Percentiles rank a stretch among this genome's conserved stretches.
These are phyloP conservation scores for Mollisia scopiformis DNA, from an alignment of 2,329 filamentous ascomycete genomes.

Conservation along the genomic window DNA sequence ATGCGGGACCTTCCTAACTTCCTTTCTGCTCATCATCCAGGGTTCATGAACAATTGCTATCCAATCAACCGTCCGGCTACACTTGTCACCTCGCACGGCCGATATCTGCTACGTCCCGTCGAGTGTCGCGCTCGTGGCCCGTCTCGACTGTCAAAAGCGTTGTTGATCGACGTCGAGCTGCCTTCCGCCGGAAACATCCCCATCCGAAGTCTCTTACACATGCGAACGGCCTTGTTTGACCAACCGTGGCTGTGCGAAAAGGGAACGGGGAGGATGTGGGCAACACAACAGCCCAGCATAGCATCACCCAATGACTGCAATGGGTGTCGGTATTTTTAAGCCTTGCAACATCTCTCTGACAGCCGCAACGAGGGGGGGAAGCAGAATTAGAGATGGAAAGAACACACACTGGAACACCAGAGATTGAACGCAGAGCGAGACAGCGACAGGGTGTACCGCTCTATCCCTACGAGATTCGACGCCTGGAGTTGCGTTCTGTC, in stretches of 20 bases:
- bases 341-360: slow-evolving; percentile 18
- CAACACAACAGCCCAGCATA: slow-evolving; percentile 7
- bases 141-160: slow-evolving; percentile 3
- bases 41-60: too few species aligned
- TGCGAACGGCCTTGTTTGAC: slow-evolving; percentile 25
- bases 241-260: slow-evolving; percentile 22
- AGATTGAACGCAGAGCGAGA: too few species aligned
- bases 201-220: slow-evolving; percentile 22
- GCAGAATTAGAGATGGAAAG: not conserved
- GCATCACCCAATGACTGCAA: too few species aligned
- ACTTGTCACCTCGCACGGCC: not conserved
- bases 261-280: slow-evolving; percentile 2
- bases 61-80: not conserved
- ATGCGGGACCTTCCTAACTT: too few species aligned
- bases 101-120: slow-evolving; percentile 13
- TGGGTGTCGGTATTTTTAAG: not conserved
- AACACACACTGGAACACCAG: not conserved
- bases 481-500: too few species aligned
- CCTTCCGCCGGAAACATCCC: not conserved
- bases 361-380: too few species aligned
- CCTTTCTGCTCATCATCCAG: too few species aligned
- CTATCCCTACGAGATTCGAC: too few species aligned
- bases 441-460: too few species aligned
- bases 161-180: slow-evolving; percentile 6
- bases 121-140: slow-evolving; percentile 4